Percentiles rank a stretch among this genome's conserved stretches.
Evolutionary conservation across 2,329 filamentous ascomycete genomes (phyloP).

Genomic region (Scedosporium boydii): DNA sequence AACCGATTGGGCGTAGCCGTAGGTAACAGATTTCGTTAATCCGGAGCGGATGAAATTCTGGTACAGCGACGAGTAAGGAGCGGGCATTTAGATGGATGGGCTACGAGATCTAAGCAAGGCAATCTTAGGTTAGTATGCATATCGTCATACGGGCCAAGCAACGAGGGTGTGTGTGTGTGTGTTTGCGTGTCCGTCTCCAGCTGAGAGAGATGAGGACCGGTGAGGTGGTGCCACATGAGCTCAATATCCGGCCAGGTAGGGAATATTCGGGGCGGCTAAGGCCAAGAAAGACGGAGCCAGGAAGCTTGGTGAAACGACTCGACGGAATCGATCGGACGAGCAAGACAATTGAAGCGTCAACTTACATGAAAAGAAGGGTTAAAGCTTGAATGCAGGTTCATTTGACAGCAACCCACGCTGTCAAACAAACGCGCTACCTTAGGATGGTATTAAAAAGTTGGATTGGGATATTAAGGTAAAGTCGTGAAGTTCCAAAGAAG

Average conservation of each 20-base stretch:
- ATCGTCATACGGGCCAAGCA: too few relatives aligned
- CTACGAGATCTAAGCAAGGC: conserved; percentile 4
- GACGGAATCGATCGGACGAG: conserved; percentile 5
- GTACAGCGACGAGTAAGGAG: conserved; percentile 59
- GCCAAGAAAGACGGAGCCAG: background rate
- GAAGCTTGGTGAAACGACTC: background rate
- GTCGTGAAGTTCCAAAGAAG: conserved; percentile 14
- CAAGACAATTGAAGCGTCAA: conserved; percentile 7
- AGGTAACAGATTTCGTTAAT: conserved; percentile 86
- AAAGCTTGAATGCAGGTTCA: conserved; percentile 82
- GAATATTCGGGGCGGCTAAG: background rate
- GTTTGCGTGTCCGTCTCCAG: background rate
- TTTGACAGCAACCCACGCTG: conserved; percentile 79
- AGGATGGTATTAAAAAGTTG: background rate
- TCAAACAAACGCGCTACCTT: conserved; percentile 79
- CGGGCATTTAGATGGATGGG: conserved; percentile 72
- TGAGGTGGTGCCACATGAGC: background rate
- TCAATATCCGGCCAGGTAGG: background rate
- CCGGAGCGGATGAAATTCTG: conserved; percentile 90
- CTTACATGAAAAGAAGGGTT: conserved; percentile 55
- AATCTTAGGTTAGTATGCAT: background rate
- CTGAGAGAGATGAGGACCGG: conserved; percentile 2
- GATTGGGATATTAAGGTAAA: conserved; percentile 10
- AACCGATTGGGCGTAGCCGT: conserved; percentile 96
- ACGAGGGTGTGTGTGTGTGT: too few relatives aligned